These are phyloP conservation scores for Datura wrightii DNA, from an alignment of 257 asterid species.

Conservation along the genomic window DNA sequence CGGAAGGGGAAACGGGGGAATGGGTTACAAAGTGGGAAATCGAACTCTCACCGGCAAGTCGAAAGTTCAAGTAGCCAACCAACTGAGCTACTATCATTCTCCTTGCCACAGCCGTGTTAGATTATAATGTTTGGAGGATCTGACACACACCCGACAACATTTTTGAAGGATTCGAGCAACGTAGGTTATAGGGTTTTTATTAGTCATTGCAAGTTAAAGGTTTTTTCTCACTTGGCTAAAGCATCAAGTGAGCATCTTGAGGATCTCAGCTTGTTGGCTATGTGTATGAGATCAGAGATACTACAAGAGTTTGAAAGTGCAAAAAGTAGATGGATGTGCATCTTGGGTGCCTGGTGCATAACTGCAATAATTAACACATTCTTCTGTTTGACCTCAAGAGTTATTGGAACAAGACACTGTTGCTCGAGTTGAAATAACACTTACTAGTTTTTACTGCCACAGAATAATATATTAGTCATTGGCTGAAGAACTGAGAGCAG, in stretches of 20 bases:
- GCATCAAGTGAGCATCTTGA: constrained; percentile 13
- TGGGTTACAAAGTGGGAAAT: no score
- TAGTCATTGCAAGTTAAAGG: constrained; percentile 11
- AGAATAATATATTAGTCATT: background rate
- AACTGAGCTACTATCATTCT: no score
- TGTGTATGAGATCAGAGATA: constrained; percentile 23
- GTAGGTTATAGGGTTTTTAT: background rate
- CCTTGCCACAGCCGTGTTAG: no score
- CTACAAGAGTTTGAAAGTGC: background rate
- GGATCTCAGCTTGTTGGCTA: constrained; percentile 24
- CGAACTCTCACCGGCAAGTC: no score
- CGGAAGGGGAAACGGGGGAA: no score
- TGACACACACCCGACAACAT: no score
- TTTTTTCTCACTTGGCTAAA: constrained; percentile 19
- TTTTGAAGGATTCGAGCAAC: background rate
- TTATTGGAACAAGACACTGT: constrained; percentile 1
- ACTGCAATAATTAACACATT: background rate
- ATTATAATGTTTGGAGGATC: no score
- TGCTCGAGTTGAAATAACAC: constrained; percentile 13
- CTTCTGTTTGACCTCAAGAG: constrained; percentile 7
- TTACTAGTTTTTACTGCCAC: background rate
- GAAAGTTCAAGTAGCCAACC: no score
- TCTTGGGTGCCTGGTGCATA: background rate
- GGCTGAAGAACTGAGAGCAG: background rate
- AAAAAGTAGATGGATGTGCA: background rate